Evolutionary conservation across 1,284 basidiomycete genomes (phyloP).

Genomic region (Cryptococcus jaspeensis): DNA sequence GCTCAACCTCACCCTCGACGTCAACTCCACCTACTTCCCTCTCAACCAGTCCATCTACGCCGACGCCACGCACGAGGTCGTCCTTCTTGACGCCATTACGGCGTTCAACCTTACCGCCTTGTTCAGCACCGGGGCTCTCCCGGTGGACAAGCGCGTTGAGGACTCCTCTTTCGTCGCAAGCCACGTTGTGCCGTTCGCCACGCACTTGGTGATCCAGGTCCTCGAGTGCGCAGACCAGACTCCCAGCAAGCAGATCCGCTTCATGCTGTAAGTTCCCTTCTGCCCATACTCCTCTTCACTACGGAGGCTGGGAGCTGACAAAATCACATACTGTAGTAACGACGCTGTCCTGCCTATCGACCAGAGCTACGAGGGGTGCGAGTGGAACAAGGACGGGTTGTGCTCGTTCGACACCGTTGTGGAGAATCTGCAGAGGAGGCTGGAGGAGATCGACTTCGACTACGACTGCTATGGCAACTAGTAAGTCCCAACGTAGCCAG

Average conservation of each 20-base stretch:
- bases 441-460: constrained; percentile 68
- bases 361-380: constrained; percentile 66
- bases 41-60: constrained; percentile 73
- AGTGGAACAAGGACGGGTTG: constrained; percentile 67
- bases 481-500: constrained; percentile 49
- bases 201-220: constrained; percentile 51
- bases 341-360: constrained; percentile 83
- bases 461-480: constrained; percentile 75
- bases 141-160: constrained; percentile 15
- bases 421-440: constrained; percentile 64
- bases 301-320: not conserved
- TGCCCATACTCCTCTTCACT: not conserved
- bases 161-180: constrained; percentile 60
- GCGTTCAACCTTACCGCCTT: constrained; percentile 66
- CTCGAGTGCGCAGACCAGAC: constrained; percentile 34
- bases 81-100: constrained; percentile 72
- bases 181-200: constrained; percentile 71
- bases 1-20: constrained; percentile 75
- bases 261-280: constrained; percentile 38
- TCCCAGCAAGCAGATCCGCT: constrained; percentile 46
- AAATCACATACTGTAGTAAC: constrained; percentile 59
- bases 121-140: constrained; percentile 29
- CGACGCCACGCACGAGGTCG: constrained; percentile 56
- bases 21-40: constrained; percentile 71
- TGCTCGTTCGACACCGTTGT: constrained; percentile 76